Evolutionary conservation across 306 rosid species (phyloP).

Genomic region (Cicer judaicum): DNA sequence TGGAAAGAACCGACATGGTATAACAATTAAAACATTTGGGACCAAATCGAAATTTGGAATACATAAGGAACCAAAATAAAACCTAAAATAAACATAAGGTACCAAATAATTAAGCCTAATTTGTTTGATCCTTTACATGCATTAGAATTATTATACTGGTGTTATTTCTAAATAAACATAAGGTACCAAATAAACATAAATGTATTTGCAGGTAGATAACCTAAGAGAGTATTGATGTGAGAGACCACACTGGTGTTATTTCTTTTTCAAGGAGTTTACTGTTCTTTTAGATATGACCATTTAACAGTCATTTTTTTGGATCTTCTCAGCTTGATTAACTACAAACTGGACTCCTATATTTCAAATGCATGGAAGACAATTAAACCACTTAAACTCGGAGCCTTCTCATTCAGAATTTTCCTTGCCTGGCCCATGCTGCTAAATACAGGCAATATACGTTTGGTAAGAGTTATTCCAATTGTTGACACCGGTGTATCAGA

Average conservation of each 20-base stretch:
- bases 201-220: conserved; percentile 6
- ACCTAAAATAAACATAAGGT: too few relatives aligned
- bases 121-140: neutral
- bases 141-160: neutral
- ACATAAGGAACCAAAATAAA: too few relatives aligned
- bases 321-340: neutral
- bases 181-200: too few relatives aligned
- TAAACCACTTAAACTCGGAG: neutral
- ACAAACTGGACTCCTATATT: neutral
- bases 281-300: neutral
- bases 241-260: too few relatives aligned
- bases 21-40: too few relatives aligned
- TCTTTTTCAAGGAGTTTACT: neutral
- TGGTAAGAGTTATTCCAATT: neutral
- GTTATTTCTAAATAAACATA: too few relatives aligned
- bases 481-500: neutral
- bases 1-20: too few relatives aligned
- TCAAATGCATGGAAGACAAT: conserved; percentile 3
- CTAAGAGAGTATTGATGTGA: neutral
- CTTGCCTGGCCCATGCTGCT: neutral
- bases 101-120: too few relatives aligned
- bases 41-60: too few relatives aligned
- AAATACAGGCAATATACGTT: conserved; percentile 24
- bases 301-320: conserved; percentile 24
- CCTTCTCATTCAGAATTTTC: neutral